These are phyloP conservation scores for Moricandia moricandioides DNA, from an alignment of 345 rosid genomes.

Conservation along the genomic window DNA sequence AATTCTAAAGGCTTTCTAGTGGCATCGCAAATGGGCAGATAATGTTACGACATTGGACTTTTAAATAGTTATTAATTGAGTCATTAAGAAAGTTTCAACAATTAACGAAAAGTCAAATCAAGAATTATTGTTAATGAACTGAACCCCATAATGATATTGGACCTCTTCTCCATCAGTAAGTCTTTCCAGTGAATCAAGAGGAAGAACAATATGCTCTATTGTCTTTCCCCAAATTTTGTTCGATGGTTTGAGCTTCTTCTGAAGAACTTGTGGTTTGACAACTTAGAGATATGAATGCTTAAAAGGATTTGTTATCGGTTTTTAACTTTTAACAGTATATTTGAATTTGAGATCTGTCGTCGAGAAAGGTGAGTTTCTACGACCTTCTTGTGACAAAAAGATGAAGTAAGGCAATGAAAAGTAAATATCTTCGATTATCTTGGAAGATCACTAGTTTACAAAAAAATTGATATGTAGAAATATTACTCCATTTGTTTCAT, in stretches of 20 bases:
- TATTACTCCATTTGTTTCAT: too few relatives aligned
- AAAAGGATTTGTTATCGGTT: slow-evolving; percentile 66
- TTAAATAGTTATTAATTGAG: background rate
- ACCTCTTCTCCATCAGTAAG: slow-evolving; percentile 58
- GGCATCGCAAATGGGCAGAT: background rate
- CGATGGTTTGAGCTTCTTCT: slow-evolving; percentile 66
- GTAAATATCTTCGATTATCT: slow-evolving; percentile 61
- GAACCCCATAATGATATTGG: slow-evolving; percentile 35
- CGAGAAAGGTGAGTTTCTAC: slow-evolving; percentile 70
- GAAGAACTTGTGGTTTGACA: slow-evolving; percentile 68
- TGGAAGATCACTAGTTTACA: slow-evolving; percentile 85
- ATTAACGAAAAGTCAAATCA: slow-evolving; percentile 6
- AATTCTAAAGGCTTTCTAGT: background rate
- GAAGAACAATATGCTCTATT: slow-evolving; percentile 32
- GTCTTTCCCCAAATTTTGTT: slow-evolving; percentile 73
- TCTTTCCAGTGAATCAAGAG: slow-evolving; percentile 63
- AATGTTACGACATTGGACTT: background rate
- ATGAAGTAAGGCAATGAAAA: slow-evolving; percentile 67
- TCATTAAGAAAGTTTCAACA: background rate
- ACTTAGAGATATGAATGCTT: slow-evolving; percentile 67
- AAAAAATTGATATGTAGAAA: background rate
- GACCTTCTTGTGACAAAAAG: slow-evolving; percentile 73
- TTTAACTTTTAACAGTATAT: slow-evolving; percentile 62
- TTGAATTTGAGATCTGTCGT: slow-evolving; percentile 74
- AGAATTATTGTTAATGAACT: background rate